phyloP scores from a whole-genome alignment of 2,329 filamentous ascomycete species.

The Laburnicola sp. region DNA sequence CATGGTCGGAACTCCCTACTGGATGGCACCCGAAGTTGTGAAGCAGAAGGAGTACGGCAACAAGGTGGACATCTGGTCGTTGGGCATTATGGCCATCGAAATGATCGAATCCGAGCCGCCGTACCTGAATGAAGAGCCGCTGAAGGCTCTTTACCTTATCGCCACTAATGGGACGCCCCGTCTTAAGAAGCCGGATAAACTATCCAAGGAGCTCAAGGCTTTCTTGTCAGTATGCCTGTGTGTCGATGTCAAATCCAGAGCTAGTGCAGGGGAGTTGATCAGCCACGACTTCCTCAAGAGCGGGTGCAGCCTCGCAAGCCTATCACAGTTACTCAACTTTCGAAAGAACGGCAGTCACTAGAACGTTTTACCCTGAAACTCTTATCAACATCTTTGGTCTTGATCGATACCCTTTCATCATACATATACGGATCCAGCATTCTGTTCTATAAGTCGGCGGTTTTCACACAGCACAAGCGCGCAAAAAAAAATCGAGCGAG shows the following conservation, averaged over 20 bases:
- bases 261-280: conserved; percentile 85
- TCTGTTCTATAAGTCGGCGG: neutral
- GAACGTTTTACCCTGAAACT: conserved; percentile 10
- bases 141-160: conserved; percentile 96
- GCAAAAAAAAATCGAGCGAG: neutral
- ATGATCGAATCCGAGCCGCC: conserved; percentile 99
- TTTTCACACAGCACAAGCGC: neutral
- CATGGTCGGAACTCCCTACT: conserved; percentile 99
- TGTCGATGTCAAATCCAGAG: conserved; percentile 92
- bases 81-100: conserved; percentile 99
- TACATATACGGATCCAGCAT: conserved; percentile 7
- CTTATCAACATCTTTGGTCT: conserved; percentile 23
- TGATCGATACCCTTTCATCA: conserved; percentile 37
- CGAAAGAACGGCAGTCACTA: conserved; percentile 66
- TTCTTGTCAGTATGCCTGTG: conserved; percentile 96
- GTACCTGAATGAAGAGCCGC: conserved; percentile 95
- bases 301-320: conserved; percentile 78
- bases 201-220: conserved; percentile 96
- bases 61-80: conserved; percentile 98
- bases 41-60: conserved; percentile 99
- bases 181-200: conserved; percentile 96
- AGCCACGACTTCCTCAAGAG: conserved; percentile 93
- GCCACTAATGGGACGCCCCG: conserved; percentile 96
- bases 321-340: conserved; percentile 86
- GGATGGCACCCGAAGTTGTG: conserved; percentile 99